Evolutionary conservation across 345 rosid genomes (phyloP).

Genomic region (Brassica carinata): DNA sequence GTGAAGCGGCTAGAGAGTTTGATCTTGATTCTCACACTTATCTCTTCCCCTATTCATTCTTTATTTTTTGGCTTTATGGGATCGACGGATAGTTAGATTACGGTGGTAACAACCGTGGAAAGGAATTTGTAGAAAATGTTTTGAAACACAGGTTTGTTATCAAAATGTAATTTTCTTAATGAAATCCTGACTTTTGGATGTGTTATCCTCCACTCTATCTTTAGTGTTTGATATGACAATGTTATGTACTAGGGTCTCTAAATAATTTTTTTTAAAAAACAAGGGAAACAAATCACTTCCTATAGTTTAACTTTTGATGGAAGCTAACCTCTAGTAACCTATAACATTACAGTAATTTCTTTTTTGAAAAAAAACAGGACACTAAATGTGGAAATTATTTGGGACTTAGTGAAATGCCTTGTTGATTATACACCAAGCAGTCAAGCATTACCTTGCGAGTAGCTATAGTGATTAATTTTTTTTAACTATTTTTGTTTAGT

Average conservation of each 20-base stretch:
- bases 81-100: background rate
- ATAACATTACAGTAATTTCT: too few relatives aligned
- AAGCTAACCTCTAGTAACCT: too few relatives aligned
- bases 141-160: background rate
- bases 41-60: background rate
- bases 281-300: too few relatives aligned
- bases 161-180: background rate
- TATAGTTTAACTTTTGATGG: too few relatives aligned
- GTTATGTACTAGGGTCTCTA: background rate
- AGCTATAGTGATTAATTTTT: background rate
- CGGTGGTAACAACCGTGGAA: background rate
- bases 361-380: too few relatives aligned
- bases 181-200: background rate
- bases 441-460: background rate
- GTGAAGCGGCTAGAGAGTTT: conserved; percentile 15
- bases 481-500: background rate
- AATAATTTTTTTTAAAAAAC: too few relatives aligned
- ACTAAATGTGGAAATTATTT: too few relatives aligned
- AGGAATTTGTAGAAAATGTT: background rate
- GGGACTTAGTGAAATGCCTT: too few relatives aligned
- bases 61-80: background rate
- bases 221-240: background rate
- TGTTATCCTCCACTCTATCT: background rate
- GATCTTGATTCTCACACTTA: conserved; percentile 3
- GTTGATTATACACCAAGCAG: background rate